A percentile compares a stretch with the other conserved stretches of the same genome.
Evolutionary conservation across 805 yeast species (phyloP).

Genomic region (Saccharomyces jurei): DNA sequence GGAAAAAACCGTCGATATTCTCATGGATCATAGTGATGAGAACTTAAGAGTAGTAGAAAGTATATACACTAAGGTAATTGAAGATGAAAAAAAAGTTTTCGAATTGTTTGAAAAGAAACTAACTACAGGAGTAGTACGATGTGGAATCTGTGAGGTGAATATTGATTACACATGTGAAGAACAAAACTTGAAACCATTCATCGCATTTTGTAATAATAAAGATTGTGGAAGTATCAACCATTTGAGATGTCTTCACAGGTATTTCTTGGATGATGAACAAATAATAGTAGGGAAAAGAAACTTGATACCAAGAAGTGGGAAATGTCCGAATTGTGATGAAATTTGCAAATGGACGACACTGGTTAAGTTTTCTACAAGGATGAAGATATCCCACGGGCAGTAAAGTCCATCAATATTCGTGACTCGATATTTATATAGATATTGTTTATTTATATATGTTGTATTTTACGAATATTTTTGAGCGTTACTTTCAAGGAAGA

Average conservation of each 20-base stretch:
- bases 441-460: constrained; percentile 3
- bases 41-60: constrained; percentile 24
- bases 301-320: constrained; percentile 24
- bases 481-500: background rate
- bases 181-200: constrained; percentile 23
- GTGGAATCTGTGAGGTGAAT: constrained; percentile 26
- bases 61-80: constrained; percentile 17
- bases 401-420: background rate
- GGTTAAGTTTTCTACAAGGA: constrained; percentile 21
- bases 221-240: constrained; percentile 33
- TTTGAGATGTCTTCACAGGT: constrained; percentile 33
- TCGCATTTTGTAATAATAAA: constrained; percentile 30
- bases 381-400: constrained; percentile 8
- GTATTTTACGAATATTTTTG: background rate
- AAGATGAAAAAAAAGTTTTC: constrained; percentile 8
- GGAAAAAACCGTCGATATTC: constrained; percentile 7
- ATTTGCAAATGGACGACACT: constrained; percentile 25
- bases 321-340: constrained; percentile 27
- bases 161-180: constrained; percentile 33
- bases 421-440: background rate
- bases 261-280: constrained; percentile 13
- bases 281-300: constrained; percentile 7
- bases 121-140: constrained; percentile 19
- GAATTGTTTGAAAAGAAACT: constrained; percentile 15
- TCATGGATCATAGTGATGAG: constrained; percentile 9